phyloP scores from a whole-genome alignment of 768 basidiomycete species.

The Trametes cingulata region DNA sequence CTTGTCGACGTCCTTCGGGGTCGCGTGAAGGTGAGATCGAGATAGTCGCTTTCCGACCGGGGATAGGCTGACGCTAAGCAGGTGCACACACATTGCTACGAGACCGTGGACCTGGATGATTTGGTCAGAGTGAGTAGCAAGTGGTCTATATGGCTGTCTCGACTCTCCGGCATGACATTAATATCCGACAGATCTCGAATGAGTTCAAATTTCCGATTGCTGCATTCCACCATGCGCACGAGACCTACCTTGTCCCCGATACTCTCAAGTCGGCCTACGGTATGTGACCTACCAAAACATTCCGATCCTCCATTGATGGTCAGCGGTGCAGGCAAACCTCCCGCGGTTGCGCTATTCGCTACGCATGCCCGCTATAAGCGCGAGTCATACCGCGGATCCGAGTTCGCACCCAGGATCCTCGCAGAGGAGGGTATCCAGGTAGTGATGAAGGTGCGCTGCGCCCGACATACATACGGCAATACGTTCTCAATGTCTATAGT shows the following conservation, averaged over 20 bases:
- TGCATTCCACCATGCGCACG: slow-evolving; percentile 86
- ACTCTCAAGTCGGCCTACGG: slow-evolving; percentile 70
- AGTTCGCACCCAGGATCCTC: slow-evolving; percentile 63
- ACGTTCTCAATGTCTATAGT: slow-evolving; percentile 18
- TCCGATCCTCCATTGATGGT: neutral
- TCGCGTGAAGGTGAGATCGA: slow-evolving; percentile 58
- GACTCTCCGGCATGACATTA: neutral
- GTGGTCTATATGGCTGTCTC: neutral
- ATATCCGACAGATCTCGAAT: slow-evolving; percentile 64
- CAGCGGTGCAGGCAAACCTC: slow-evolving; percentile 45
- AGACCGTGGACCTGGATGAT: slow-evolving; percentile 64
- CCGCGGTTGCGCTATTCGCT: slow-evolving; percentile 79
- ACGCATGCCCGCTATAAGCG: slow-evolving; percentile 68
- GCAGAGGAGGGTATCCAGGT: slow-evolving; percentile 56
- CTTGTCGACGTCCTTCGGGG: slow-evolving; percentile 79
- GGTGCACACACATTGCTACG: slow-evolving; percentile 60
- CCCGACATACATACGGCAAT: neutral
- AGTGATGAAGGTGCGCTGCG: slow-evolving; percentile 53
- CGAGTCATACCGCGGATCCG: slow-evolving; percentile 63
- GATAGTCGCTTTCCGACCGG: too few species aligned
- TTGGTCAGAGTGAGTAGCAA: slow-evolving; percentile 34
- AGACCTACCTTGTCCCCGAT: slow-evolving; percentile 87
- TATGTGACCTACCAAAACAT: neutral
- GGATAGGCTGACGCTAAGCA: slow-evolving; percentile 17
- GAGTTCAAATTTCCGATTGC: slow-evolving; percentile 86